phyloP scores from a whole-genome alignment of 2,329 filamentous ascomycete genomes.

The Venturia nashicola region DNA sequence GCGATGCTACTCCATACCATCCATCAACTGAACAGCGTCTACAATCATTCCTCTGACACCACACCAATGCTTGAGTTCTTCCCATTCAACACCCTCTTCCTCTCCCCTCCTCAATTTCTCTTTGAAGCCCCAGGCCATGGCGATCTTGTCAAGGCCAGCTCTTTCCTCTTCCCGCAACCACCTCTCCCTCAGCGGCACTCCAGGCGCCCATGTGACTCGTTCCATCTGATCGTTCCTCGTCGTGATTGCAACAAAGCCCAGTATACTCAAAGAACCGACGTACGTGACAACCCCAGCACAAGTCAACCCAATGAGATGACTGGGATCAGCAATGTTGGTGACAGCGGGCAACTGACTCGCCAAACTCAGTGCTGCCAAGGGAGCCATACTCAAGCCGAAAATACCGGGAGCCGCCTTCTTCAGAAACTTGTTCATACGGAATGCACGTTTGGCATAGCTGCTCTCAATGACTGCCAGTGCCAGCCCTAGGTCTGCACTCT shows the following conservation, averaged over 20 bases:
- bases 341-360: constrained; percentile 55
- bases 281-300: constrained; percentile 78
- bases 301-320: constrained; percentile 57
- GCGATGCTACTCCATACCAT: constrained; percentile 30
- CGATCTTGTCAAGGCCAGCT: constrained; percentile 73
- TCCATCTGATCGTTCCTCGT: constrained; percentile 94
- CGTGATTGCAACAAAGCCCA: constrained; percentile 73
- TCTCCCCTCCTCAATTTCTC: constrained; percentile 70
- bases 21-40: constrained; percentile 81
- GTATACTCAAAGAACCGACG: constrained; percentile 63
- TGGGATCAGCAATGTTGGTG: constrained; percentile 41
- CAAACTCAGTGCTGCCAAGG: constrained; percentile 56
- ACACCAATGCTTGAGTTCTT: constrained; percentile 70
- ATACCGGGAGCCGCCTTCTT: constrained; percentile 50
- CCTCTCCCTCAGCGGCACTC: constrained; percentile 65
- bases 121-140: constrained; percentile 83
- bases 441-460: constrained; percentile 55
- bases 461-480: constrained; percentile 65
- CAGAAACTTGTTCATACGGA: constrained; percentile 53
- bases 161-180: constrained; percentile 89
- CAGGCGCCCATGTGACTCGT: constrained; percentile 78
- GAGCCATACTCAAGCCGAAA: constrained; percentile 43
- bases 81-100: constrained; percentile 86
- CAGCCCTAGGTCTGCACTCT: constrained; percentile 62
- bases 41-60: constrained; percentile 78